A percentile compares a stretch with the other conserved stretches of the same genome.
Conservation (phyloP, 2,329 filamentous ascomycete species). For the Parasarocladium wereldwijsianum region DNA sequence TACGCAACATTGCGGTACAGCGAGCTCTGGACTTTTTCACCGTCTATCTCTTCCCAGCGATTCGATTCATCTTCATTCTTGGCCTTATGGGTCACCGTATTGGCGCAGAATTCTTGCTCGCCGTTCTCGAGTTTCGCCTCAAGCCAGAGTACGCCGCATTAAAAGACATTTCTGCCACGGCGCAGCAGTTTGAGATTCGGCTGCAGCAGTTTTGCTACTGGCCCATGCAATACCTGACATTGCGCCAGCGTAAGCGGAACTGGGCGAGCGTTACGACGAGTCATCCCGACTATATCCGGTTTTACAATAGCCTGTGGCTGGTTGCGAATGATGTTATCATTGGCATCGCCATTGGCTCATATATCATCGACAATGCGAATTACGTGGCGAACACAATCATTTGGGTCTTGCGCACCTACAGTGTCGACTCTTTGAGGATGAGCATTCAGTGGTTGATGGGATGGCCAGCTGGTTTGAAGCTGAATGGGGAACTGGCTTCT, state of each 20-base stretch:
- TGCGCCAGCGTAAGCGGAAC: conserved; percentile 77
- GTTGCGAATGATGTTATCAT: conserved; percentile 98
- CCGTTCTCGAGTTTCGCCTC: conserved; percentile 71
- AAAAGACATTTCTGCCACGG: conserved; percentile 91
- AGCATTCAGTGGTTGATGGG: conserved; percentile 95
- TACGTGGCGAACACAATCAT: conserved; percentile 75
- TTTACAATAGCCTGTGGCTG: conserved; percentile 97
- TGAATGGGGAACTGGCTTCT: conserved; percentile 85
- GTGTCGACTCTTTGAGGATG: conserved; percentile 71
- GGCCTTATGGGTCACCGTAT: conserved; percentile 67
- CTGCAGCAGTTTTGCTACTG: conserved; percentile 98
- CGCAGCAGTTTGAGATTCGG: conserved; percentile 93
- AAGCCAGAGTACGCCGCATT: conserved; percentile 68
- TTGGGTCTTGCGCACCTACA: conserved; percentile 62
- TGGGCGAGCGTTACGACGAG: conserved; percentile 94
- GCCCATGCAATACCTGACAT: conserved; percentile 88
- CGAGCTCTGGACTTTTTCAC: conserved; percentile 57
- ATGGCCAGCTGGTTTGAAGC: conserved; percentile 85
- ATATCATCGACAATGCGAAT: conserved; percentile 86
- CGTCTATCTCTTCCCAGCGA: conserved; percentile 63
- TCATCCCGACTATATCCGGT: conserved; percentile 95
- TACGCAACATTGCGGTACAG: conserved; percentile 60
- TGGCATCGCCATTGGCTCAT: conserved; percentile 87
- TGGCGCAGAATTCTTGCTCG: conserved; percentile 63
- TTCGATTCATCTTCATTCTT: conserved; percentile 60